Evolutionary conservation across 345 rosid genomes (phyloP).

Genomic region (Eucalyptus rudis): DNA sequence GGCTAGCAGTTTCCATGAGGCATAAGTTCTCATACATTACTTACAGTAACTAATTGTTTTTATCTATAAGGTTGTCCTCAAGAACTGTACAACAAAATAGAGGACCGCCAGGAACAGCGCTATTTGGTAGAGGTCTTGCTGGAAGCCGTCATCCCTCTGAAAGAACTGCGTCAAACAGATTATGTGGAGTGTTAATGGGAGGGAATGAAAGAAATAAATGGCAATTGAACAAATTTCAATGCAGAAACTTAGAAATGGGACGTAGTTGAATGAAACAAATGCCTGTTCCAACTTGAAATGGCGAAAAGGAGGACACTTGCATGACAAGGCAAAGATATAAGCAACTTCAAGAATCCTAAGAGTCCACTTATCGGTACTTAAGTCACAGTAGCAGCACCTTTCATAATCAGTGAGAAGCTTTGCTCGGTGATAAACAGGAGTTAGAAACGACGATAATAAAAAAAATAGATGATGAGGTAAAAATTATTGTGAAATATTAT

Average conservation of each 20-base stretch:
- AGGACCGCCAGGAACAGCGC: conserved; percentile 63
- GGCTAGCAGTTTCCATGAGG: neutral
- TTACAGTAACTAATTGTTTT: neutral
- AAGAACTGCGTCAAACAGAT: conserved; percentile 46
- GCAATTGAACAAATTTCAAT: neutral
- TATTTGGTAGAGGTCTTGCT: conserved; percentile 70
- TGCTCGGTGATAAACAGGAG: neutral
- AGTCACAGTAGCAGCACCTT: neutral
- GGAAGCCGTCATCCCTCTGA: conserved; percentile 68
- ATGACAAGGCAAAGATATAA: neutral
- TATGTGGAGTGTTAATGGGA: neutral
- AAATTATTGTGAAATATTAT: neutral
- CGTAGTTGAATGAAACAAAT: neutral
- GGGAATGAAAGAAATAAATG: neutral
- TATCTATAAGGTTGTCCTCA: conserved; percentile 56
- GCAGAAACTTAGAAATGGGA: neutral
- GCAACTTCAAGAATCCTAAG: neutral
- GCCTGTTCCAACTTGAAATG: neutral
- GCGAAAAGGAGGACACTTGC: neutral
- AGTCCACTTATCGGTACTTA: neutral
- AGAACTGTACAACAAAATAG: conserved; percentile 78
- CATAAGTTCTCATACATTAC: neutral
- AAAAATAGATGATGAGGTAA: neutral
- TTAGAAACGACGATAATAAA: neutral
- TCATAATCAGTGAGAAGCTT: neutral